Evolutionary conservation across 495 filamentous ascomycete genomes (phyloP).

Genomic region (Delitschia confertaspora): DNA sequence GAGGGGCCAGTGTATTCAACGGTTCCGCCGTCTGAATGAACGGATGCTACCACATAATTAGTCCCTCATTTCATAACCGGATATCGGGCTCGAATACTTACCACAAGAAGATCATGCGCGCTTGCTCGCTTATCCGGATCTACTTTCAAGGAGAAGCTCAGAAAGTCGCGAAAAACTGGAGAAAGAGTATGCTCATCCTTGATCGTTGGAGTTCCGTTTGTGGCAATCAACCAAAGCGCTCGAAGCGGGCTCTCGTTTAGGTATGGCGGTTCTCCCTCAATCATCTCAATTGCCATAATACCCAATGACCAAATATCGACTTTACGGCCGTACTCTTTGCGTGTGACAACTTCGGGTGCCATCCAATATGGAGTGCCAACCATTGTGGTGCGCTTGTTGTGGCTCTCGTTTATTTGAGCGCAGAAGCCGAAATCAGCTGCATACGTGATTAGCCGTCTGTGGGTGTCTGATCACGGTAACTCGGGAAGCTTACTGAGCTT

Average conservation of each 20-base stretch:
- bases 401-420: constrained; percentile 94
- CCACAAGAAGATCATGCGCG: constrained; percentile 83
- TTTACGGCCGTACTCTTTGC: constrained; percentile 96
- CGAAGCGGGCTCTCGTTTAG: constrained; percentile 89
- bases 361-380: constrained; percentile 99
- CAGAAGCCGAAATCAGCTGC: constrained; percentile 97
- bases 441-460: constrained; percentile 6
- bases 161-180: constrained; percentile 75
- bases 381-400: constrained; percentile 97
- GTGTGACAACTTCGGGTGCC: constrained; percentile 94
- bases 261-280: constrained; percentile 96
- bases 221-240: constrained; percentile 91
- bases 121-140: constrained; percentile 94
- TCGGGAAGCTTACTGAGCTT: constrained; percentile 71
- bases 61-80: constrained; percentile 12
- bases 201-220: constrained; percentile 89
- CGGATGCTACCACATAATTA: constrained; percentile 58
- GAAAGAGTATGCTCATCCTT: constrained; percentile 84
- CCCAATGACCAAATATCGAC: constrained; percentile 98
- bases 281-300: constrained; percentile 99
- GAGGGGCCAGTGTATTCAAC: constrained; percentile 65
- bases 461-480: not conserved
- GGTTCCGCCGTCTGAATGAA: constrained; percentile 75
- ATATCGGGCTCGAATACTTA: constrained; percentile 40
- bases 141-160: constrained; percentile 84